A percentile compares a stretch with the other conserved stretches of the same genome.
These are phyloP conservation scores for Fusarium phyllophilum DNA, from an alignment of 2,329 filamentous ascomycete genomes.

Conservation along the genomic window DNA sequence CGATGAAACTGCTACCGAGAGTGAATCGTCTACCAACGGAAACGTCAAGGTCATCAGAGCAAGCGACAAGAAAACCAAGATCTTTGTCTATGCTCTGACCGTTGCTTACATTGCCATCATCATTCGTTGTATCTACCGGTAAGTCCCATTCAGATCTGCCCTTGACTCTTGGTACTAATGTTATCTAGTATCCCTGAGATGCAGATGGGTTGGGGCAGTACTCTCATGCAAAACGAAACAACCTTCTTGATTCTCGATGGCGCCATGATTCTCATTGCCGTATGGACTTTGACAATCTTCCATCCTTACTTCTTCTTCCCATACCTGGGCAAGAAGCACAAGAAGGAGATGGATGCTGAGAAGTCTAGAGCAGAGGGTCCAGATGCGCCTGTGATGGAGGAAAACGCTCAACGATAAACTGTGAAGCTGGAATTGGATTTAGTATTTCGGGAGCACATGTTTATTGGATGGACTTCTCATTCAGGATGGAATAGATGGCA, in stretches of 20 bases:
- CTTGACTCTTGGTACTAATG: not conserved
- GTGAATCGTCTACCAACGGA: not conserved
- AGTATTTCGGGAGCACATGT: too few relatives aligned
- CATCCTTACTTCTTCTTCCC: constrained; percentile 35
- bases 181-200: constrained; percentile 24
- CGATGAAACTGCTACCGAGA: not conserved
- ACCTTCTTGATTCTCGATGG: constrained; percentile 34
- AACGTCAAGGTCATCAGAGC: constrained; percentile 3
- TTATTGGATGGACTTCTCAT: rapidly evolving
- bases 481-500: not conserved
- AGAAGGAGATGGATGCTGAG: not conserved
- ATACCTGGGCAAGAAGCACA: constrained; percentile 13
- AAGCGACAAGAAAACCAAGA: constrained; percentile 32
- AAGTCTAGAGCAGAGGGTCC: not conserved
- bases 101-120: constrained; percentile 31
- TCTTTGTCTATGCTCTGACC: constrained; percentile 17
- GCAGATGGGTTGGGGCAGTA: constrained; percentile 37
- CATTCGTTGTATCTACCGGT: constrained; percentile 37
- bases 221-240: constrained; percentile 37
- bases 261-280: constrained; percentile 28
- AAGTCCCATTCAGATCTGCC: not conserved
- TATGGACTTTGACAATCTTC: constrained; percentile 32
- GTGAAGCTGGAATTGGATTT: not conserved
- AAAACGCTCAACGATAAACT: not conserved
- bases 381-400: not conserved